A percentile compares a stretch with the other conserved stretches of the same genome.
Conservation (phyloP, 345 rosid species). For the Linum usitatissimum region DNA sequence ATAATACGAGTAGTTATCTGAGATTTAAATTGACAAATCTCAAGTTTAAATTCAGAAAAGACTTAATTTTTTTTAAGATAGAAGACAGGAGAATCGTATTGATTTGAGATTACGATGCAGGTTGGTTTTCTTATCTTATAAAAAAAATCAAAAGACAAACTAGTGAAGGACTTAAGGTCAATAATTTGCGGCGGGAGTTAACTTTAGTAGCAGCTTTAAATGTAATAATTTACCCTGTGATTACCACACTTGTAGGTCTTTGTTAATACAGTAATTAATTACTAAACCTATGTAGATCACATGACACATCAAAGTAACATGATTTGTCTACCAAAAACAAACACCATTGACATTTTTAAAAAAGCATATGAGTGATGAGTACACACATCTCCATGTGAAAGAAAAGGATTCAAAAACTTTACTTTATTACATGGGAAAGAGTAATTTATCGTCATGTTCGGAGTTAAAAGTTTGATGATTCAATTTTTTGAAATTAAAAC, state of each 20-base stretch:
- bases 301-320: constrained; percentile 50
- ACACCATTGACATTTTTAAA: constrained; percentile 9
- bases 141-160: too few relatives aligned
- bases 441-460: constrained; percentile 1
- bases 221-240: not conserved
- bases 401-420: constrained; percentile 6
- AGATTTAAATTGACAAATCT: too few relatives aligned
- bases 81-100: too few relatives aligned
- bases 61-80: too few relatives aligned
- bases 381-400: constrained; percentile 24
- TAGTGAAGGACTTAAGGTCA: constrained; percentile 5
- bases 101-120: too few relatives aligned
- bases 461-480: too few relatives aligned
- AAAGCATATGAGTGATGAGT: constrained; percentile 30
- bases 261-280: not conserved
- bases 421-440: constrained; percentile 2
- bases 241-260: not conserved
- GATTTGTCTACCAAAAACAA: constrained; percentile 34
- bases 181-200: constrained; percentile 4
- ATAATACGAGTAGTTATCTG: too few relatives aligned
- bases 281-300: constrained; percentile 17
- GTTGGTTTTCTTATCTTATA: too few relatives aligned
- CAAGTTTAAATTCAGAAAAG: too few relatives aligned
- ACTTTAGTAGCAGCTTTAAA: not conserved
- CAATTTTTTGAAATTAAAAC: too few relatives aligned